phyloP scores from a whole-genome alignment of 345 rosid genomes.

The Gossypium longicalyx region DNA sequence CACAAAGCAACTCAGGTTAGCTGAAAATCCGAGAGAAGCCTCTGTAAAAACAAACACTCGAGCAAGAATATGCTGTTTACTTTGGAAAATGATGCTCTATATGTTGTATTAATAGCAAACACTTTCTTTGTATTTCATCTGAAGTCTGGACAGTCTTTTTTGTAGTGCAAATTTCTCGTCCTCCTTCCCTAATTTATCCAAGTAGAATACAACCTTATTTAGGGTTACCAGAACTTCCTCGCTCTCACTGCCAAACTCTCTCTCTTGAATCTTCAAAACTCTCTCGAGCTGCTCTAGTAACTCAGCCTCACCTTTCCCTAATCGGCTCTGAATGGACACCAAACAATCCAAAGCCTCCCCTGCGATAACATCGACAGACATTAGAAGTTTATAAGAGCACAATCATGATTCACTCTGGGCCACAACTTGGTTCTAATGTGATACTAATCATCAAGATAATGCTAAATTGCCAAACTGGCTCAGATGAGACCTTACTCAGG shows the following conservation, averaged over 20 bases:
- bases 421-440: not conserved
- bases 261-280: constrained; percentile 72
- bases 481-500: not conserved
- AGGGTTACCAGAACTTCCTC: constrained; percentile 63
- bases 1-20: not conserved
- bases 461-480: not conserved
- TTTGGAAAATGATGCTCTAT: not conserved
- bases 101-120: constrained; percentile 15
- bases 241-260: constrained; percentile 58
- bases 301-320: constrained; percentile 44
- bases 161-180: constrained; percentile 56
- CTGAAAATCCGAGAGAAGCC: not conserved
- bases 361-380: constrained; percentile 23
- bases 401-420: not conserved
- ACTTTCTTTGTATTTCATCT: constrained; percentile 49
- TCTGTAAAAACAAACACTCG: not conserved
- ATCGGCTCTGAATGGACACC: constrained; percentile 55
- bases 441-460: not conserved
- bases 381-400: not conserved
- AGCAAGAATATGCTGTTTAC: not conserved
- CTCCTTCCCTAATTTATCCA: constrained; percentile 65
- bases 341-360: constrained; percentile 87
- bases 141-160: constrained; percentile 56
- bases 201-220: constrained; percentile 53
- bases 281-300: constrained; percentile 49